Percentiles rank a stretch among this genome's conserved stretches.
Evolutionary conservation across 108 stramenopile species (phyloP).

Genomic region (Pseudonitzschia delicatissima): DNA sequence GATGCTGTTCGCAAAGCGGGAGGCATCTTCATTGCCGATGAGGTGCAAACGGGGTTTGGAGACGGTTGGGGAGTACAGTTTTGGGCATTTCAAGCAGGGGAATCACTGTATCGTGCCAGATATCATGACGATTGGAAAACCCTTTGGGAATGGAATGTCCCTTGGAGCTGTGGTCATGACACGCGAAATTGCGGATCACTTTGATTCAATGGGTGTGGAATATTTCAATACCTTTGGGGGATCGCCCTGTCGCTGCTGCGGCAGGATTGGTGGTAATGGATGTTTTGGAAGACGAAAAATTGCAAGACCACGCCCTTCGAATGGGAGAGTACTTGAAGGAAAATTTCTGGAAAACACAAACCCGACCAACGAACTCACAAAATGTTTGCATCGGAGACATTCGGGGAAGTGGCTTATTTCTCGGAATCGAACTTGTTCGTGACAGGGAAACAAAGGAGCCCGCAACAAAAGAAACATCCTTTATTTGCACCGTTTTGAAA

Average conservation of each 20-base stretch:
- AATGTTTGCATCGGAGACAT: conserved; percentile 83
- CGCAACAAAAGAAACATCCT: conserved; percentile 72
- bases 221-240: conserved; percentile 98
- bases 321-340: conserved; percentile 73
- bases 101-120: conserved; percentile 81
- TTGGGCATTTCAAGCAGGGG: conserved; percentile 92
- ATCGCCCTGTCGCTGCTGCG: conserved; percentile 84
- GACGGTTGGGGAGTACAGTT: conserved; percentile 78
- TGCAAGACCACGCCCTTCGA: conserved; percentile 75
- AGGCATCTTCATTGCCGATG: conserved; percentile 96
- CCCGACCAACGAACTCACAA: neutral
- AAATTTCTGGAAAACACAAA: conserved; percentile 39
- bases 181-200: conserved; percentile 70
- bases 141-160: conserved; percentile 95
- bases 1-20: conserved; percentile 79
- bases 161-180: conserved; percentile 90
- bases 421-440: conserved; percentile 89
- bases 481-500: conserved; percentile 70
- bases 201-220: conserved; percentile 84
- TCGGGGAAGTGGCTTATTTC: conserved; percentile 90
- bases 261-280: conserved; percentile 89
- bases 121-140: conserved; percentile 96
- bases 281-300: conserved; percentile 60
- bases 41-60: conserved; percentile 97
- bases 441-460: conserved; percentile 52